These are phyloP conservation scores for Zea mays DNA, from an alignment of 176 grass and related monocot species.

Conservation along the genomic window DNA sequence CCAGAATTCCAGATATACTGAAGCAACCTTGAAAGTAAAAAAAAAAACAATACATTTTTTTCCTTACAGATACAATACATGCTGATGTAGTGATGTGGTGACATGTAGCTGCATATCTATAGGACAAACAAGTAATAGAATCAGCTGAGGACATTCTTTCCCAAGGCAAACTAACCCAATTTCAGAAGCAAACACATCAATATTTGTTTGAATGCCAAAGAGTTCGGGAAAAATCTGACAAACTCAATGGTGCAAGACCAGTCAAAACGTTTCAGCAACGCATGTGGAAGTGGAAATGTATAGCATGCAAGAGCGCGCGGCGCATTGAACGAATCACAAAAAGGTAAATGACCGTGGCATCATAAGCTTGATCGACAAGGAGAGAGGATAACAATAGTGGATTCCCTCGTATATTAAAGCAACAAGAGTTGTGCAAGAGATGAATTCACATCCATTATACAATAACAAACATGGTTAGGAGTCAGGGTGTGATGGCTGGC, in stretches of 20 bases:
- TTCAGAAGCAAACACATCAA: neutral
- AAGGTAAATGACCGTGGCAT: neutral
- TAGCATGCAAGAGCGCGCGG: neutral
- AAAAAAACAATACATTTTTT: neutral
- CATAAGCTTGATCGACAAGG: neutral
- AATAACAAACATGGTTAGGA: slow-evolving; percentile 2
- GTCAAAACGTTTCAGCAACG: neutral
- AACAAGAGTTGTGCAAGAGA: neutral
- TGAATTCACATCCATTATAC: slow-evolving; percentile 5
- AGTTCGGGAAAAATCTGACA: neutral
- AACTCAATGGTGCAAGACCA: neutral
- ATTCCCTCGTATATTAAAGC: neutral
- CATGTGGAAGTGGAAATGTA: neutral
- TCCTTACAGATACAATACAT: neutral
- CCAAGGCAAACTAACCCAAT: neutral
- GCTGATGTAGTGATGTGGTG: neutral
- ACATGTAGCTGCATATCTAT: neutral
- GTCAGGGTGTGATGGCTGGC: slow-evolving; percentile 35
- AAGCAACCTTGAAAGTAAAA: neutral
- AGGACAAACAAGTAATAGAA: neutral
- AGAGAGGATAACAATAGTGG: no score
- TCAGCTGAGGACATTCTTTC: neutral
- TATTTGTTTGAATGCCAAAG: neutral
- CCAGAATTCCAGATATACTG: neutral
- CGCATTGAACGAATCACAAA: neutral